These are phyloP conservation scores for Kentomonas sorsogonicus DNA, from an alignment of 208 protist species.

Conservation along the genomic window DNA sequence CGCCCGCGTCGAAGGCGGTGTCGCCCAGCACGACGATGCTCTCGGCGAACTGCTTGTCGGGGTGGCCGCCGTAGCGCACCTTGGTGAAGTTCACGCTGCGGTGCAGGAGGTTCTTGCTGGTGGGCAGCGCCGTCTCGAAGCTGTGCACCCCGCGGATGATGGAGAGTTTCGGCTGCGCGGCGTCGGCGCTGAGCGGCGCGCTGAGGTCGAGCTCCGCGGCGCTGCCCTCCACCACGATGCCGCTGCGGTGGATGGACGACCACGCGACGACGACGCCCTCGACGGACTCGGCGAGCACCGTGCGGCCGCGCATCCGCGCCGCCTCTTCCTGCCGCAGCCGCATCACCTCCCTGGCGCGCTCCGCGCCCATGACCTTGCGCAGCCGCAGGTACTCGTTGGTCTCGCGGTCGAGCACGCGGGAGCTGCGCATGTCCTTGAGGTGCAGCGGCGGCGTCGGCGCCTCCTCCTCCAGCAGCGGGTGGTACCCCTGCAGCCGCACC, in stretches of 20 bases:
- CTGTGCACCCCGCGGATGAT: constrained; percentile 74
- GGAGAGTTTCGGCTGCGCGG: constrained; percentile 20
- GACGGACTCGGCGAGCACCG: constrained; percentile 30
- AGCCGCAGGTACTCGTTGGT: constrained; percentile 60
- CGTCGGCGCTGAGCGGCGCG: constrained; percentile 10
- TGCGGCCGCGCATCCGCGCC: constrained; percentile 16
- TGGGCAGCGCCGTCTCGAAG: constrained; percentile 79
- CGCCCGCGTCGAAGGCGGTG: constrained; percentile 40
- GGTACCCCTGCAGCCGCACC: constrained; percentile 35
- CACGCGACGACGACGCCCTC: constrained; percentile 57
- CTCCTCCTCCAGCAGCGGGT: constrained; percentile 45
- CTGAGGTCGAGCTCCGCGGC: constrained; percentile 15
- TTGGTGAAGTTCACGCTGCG: constrained; percentile 61
- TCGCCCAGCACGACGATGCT: constrained; percentile 48
- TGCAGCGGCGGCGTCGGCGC: constrained; percentile 50
- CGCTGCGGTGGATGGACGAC: constrained; percentile 75
- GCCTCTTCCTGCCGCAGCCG: constrained; percentile 22
- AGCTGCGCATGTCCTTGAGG: constrained; percentile 78
- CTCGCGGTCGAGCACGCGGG: constrained; percentile 49
- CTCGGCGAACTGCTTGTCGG: constrained; percentile 66
- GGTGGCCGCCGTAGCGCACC: constrained; percentile 51
- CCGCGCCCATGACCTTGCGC: constrained; percentile 38
- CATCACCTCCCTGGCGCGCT: constrained; percentile 41
- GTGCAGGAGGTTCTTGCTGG: constrained; percentile 53
- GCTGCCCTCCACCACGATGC: constrained; percentile 42